Percentiles rank a stretch among this genome's conserved stretches.
Conservation (phyloP, 352 stramenopile genomes). For the Globisporangium polare region DNA sequence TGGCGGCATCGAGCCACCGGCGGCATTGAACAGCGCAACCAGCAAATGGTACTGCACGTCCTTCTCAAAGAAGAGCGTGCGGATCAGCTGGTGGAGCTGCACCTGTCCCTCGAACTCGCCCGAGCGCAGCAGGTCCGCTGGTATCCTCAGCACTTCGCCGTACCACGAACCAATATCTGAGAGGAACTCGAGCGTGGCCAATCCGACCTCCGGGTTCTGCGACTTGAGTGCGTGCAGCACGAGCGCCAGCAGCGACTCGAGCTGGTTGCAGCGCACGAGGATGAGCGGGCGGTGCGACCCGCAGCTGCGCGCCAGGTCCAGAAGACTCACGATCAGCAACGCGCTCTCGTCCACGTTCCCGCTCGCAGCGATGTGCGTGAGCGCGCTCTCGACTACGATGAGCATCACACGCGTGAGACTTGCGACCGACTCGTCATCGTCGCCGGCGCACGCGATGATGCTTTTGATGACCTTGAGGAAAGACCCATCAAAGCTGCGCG, state of each 20-base stretch:
- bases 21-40: slow-evolving; percentile 63
- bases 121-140: slow-evolving; percentile 36
- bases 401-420: slow-evolving; percentile 68
- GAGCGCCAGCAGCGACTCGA: slow-evolving; percentile 55
- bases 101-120: slow-evolving; percentile 51
- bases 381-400: slow-evolving; percentile 48
- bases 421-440: slow-evolving; percentile 49
- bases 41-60: slow-evolving; percentile 72
- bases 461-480: slow-evolving; percentile 71
- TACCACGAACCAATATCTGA: slow-evolving; percentile 67
- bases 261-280: slow-evolving; percentile 63
- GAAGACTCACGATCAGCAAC: slow-evolving; percentile 41
- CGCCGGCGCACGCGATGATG: slow-evolving; percentile 54
- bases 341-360: slow-evolving; percentile 54
- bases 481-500: slow-evolving; percentile 46
- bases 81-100: slow-evolving; percentile 57
- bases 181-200: slow-evolving; percentile 54
- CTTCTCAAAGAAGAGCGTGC: slow-evolving; percentile 75
- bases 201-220: slow-evolving; percentile 59
- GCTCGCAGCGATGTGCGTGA: slow-evolving; percentile 48
- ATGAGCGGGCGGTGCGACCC: slow-evolving; percentile 53
- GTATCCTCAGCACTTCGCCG: slow-evolving; percentile 65
- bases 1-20: slow-evolving; percentile 48
- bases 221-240: slow-evolving; percentile 59
- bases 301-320: slow-evolving; percentile 57